A percentile compares a stretch with the other conserved stretches of the same genome.
Conservation (phyloP, 768 basidiomycete genomes). For the Chlorophyllum brunneum region DNA sequence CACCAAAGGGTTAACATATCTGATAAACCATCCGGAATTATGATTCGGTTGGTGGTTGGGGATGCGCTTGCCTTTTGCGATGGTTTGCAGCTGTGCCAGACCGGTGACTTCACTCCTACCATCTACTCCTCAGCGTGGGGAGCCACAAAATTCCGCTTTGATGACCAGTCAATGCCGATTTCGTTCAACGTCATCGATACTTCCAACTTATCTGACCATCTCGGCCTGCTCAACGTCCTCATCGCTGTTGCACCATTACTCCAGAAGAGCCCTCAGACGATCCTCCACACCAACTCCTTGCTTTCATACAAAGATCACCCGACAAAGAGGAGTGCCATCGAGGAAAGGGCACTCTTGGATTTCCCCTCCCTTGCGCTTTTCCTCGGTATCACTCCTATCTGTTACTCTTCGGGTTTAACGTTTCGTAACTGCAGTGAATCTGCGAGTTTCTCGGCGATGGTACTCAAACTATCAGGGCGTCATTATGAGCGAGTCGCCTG, state of each 20-base stretch:
- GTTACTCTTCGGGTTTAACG: conserved; percentile 4
- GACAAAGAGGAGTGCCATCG: conserved; percentile 3
- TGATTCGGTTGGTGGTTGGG: conserved; percentile 37
- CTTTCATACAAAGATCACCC: conserved; percentile 16
- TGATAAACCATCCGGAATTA: conserved; percentile 9
- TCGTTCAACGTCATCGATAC: conserved; percentile 46
- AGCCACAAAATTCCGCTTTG: conserved; percentile 25
- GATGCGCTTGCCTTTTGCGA: conserved; percentile 36
- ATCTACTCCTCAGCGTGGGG: conserved; percentile 34
- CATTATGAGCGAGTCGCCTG: conserved; percentile 7
- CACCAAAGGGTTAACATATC: conserved; percentile 13
- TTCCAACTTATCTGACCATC: conserved; percentile 45
- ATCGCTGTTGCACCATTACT: conserved; percentile 35
- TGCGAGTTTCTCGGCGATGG: background rate
- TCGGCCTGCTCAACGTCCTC: conserved; percentile 45
- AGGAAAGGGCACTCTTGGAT: conserved; percentile 8
- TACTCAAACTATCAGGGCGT: background rate
- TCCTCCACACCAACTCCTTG: conserved; percentile 41
- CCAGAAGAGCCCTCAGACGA: conserved; percentile 22
- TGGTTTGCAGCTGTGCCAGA: conserved; percentile 24
- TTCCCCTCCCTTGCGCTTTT: conserved; percentile 14
- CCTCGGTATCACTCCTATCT: background rate
- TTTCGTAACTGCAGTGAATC: conserved; percentile 5
- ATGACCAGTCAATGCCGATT: conserved; percentile 26
- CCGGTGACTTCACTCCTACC: conserved; percentile 20